phyloP scores from a whole-genome alignment of 2,329 filamentous ascomycete species.

The Sporothrix schenckii region DNA sequence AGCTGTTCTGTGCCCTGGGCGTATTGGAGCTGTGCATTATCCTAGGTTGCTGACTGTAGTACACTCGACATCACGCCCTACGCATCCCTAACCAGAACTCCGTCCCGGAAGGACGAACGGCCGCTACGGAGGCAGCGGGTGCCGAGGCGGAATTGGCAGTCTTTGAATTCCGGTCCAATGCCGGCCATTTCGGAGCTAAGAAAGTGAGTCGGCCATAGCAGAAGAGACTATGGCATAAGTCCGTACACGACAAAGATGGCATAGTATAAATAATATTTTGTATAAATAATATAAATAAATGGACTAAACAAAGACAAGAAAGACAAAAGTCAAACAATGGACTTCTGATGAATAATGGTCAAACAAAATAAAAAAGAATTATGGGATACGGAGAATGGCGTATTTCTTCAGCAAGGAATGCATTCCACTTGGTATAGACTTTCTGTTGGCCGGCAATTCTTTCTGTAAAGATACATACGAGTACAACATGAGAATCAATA shows the following conservation, averaged over 20 bases:
- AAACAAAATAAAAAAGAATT: no score
- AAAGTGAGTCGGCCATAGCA: neutral
- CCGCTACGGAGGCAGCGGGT: neutral
- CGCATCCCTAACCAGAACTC: neutral
- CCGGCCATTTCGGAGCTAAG: neutral
- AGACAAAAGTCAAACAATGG: neutral
- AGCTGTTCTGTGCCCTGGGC: no score
- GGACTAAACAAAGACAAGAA: neutral
- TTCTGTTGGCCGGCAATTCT: no score
- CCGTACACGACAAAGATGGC: neutral
- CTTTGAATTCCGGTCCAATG: neutral
- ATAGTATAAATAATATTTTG: neutral
- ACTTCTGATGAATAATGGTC: no score
- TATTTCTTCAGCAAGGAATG: no score
- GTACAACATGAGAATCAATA: no score
- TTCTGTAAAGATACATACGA: no score
- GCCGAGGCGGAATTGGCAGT: slow-evolving; percentile 9
- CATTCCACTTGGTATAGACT: no score
- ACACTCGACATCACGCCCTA: no score
- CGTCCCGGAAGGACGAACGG: neutral
- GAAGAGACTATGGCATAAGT: slow-evolving; percentile 3
- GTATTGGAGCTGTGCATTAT: no score
- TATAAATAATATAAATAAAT: neutral
- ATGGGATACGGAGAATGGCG: no score
- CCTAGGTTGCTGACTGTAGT: neutral